Evolutionary conservation across 2,329 filamentous ascomycete genomes (phyloP), one percentile per base, ranked within the genome.

Genomic region (Calonectria pseudoreteaudii): DNA sequence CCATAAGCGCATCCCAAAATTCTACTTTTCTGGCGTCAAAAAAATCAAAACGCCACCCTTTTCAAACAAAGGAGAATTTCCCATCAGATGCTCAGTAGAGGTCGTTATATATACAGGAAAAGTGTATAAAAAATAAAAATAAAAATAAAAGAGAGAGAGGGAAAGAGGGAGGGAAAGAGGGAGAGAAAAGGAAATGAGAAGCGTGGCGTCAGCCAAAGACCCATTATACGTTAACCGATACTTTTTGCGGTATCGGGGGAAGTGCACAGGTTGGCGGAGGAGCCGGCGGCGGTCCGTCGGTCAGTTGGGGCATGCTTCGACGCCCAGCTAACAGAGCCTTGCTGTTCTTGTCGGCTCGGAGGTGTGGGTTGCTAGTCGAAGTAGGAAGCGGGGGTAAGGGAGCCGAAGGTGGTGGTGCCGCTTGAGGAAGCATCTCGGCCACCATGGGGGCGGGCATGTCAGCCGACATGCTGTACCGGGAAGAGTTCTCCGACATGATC

Each of bases 261-360:
- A 91, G 84, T 18, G 90, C 89, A 75, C 87, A 87, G 14, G 84
- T 90, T 30, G 90, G 90, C 7, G 90, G 90, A 9, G 90, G 90
- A 18, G 85, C 88, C 20, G 87, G 89, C 1, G 90, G 90, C 36
- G 89, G 89, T 1, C 87, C 88, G 16, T 88, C 86, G 1, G 82
- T 83, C 47, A 90, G 82, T 31, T 90, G 87, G 8, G 89, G 86
- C 86, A 90, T 86, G 81, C 89, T 90, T 70, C 86, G 85, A 31
- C 88, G 84, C 67, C 84, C 85, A 31, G 26, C 60, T 7, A 81
- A 47, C 28, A 83, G 65, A 8, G 75, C 74, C 53, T 77, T 82
- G 10, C 75, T 73, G 16, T 70, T 75, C n/a, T 62, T 67, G 7
- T 82, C 80, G 1, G 74, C 68, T 65, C 78, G 76, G 23, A 76